These are phyloP conservation scores for Nicotiana noctiflora DNA, from an alignment of 257 asterid genomes.

Conservation along the genomic window DNA sequence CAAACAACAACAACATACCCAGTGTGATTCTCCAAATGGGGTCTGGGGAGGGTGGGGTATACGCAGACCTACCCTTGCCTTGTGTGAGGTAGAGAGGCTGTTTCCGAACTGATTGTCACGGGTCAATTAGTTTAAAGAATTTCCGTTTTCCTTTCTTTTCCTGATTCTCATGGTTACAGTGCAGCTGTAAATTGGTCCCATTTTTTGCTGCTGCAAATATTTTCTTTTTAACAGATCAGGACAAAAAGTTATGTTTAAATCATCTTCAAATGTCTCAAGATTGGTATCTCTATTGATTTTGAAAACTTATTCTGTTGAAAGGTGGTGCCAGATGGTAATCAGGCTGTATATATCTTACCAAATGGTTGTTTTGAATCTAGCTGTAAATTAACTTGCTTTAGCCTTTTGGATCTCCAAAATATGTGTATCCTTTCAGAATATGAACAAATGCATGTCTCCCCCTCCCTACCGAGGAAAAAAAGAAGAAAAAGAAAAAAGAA, in stretches of 20 bases:
- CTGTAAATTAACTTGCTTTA: background rate
- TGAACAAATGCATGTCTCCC: slow-evolving; percentile 1
- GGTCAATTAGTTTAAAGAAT: background rate
- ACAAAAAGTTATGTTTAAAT: background rate
- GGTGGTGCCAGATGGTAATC: background rate
- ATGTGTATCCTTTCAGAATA: background rate
- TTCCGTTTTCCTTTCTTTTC: background rate
- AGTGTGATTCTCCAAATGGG: too few species aligned
- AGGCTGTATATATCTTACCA: background rate
- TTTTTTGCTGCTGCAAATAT: background rate
- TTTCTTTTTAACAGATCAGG: background rate
- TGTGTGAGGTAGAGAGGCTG: too few species aligned
- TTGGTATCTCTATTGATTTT: slow-evolving; percentile 1
- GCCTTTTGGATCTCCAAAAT: background rate
- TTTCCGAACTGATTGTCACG: background rate
- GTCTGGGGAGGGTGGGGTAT: too few species aligned
- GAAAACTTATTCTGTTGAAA: slow-evolving; percentile 6
- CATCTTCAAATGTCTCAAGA: background rate
- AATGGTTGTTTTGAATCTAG: background rate
- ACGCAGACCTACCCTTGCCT: too few species aligned
- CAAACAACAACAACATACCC: too few species aligned
- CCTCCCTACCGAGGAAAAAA: background rate
- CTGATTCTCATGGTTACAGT: background rate
- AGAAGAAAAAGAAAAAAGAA: too few species aligned
- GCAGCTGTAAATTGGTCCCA: background rate